These are phyloP conservation scores for Pulveroboletus ravenelii DNA, from an alignment of 768 basidiomycete genomes.

Conservation along the genomic window DNA sequence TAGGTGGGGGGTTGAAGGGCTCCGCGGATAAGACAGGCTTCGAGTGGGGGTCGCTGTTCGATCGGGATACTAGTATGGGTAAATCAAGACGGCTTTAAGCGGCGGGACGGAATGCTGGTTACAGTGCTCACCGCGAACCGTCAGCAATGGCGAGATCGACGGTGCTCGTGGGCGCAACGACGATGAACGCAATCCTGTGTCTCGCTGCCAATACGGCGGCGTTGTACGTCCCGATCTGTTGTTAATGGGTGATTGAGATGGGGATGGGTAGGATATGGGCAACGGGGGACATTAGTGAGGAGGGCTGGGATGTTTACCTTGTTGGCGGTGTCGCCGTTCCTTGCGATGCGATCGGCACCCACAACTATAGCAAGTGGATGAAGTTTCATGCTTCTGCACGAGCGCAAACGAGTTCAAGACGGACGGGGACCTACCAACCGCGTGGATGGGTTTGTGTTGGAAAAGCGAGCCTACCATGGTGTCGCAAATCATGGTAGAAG, in stretches of 20 bases:
- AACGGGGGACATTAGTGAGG: not conserved
- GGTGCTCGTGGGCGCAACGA: slow-evolving; percentile 89
- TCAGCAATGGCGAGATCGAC: slow-evolving; percentile 77
- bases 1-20: slow-evolving; percentile 54
- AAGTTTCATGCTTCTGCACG: not conserved
- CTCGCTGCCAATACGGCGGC: slow-evolving; percentile 88
- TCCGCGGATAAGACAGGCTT: slow-evolving; percentile 87
- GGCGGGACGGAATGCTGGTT: not conserved
- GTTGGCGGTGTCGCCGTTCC: slow-evolving; percentile 96
- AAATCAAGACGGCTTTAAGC: not conserved
- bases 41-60: slow-evolving; percentile 83
- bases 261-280: not conserved
- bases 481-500: slow-evolving; percentile 93
- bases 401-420: too few relatives aligned
- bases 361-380: slow-evolving; percentile 47
- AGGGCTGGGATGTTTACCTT: slow-evolving; percentile 48
- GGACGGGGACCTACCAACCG: slow-evolving; percentile 49
- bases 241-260: not conserved
- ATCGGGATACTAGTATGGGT: slow-evolving; percentile 65
- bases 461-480: slow-evolving; percentile 96
- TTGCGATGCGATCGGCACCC: slow-evolving; percentile 84
- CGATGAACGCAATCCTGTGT: slow-evolving; percentile 86
- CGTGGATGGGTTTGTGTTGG: slow-evolving; percentile 80
- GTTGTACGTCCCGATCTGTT: slow-evolving; percentile 87
- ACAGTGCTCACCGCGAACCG: slow-evolving; percentile 48